These are phyloP conservation scores for Nicotiana paniculata DNA, from an alignment of 257 asterid species.

Conservation along the genomic window DNA sequence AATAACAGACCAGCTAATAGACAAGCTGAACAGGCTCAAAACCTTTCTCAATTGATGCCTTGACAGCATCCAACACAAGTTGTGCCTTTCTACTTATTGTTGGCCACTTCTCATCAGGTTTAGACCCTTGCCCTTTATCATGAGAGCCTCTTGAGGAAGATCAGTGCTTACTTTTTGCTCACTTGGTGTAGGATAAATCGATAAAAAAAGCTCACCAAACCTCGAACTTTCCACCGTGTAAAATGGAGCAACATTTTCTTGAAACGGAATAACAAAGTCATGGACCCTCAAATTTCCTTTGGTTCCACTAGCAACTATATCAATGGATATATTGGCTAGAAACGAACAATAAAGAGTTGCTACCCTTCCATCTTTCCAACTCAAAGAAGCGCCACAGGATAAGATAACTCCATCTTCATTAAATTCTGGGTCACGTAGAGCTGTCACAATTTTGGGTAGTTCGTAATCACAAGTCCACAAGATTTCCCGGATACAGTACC, in stretches of 20 bases:
- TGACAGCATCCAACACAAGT: slow-evolving; percentile 67
- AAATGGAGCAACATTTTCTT: slow-evolving; percentile 41
- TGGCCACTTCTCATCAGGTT: slow-evolving; percentile 68
- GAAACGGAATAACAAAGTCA: slow-evolving; percentile 57
- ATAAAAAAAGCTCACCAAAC: slow-evolving; percentile 31
- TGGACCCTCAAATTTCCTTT: slow-evolving; percentile 42
- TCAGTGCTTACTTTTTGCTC: slow-evolving; percentile 39
- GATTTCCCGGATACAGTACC: slow-evolving; percentile 70
- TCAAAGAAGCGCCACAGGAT: slow-evolving; percentile 58
- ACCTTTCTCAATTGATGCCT: slow-evolving; percentile 55
- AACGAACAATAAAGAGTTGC: slow-evolving; percentile 76
- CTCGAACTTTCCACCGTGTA: slow-evolving; percentile 27
- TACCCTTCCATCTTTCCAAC: slow-evolving; percentile 51
- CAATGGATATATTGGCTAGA: slow-evolving; percentile 57
- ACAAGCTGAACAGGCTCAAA: slow-evolving; percentile 21
- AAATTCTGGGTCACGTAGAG: slow-evolving; percentile 35
- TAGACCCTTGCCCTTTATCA: slow-evolving; percentile 41
- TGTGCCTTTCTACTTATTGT: slow-evolving; percentile 60
- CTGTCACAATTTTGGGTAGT: slow-evolving; percentile 53
- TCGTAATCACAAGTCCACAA: slow-evolving; percentile 56
- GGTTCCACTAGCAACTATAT: slow-evolving; percentile 48
- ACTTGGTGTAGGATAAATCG: slow-evolving; percentile 47
- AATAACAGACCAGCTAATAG: background rate
- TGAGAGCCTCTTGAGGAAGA: slow-evolving; percentile 70
- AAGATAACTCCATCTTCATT: slow-evolving; percentile 53